Conservation (phyloP, 2,329 filamentous ascomycete genomes). For the Penicillium sp. region DNA sequence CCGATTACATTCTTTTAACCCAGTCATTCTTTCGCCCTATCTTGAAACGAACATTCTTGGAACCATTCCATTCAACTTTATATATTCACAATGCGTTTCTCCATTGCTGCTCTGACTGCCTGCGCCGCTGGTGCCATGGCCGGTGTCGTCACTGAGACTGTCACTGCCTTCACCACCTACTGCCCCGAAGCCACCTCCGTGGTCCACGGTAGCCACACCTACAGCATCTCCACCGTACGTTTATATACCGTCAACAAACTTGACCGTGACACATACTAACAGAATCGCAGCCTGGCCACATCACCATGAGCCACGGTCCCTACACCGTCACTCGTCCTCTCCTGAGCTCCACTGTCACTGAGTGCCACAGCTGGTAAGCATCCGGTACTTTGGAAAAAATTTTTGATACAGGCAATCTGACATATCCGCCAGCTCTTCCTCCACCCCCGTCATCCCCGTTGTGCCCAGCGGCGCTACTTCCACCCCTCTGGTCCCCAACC, state of each 20-base stretch:
- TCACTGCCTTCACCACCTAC: conserved; percentile 66
- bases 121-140: conserved; percentile 41
- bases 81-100: conserved; percentile 51
- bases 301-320: conserved; percentile 69
- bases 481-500: conserved; percentile 23
- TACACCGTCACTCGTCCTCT: conserved; percentile 60
- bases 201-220: conserved; percentile 62
- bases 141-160: conserved; percentile 57
- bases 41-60: conserved; percentile 17
- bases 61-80: conserved; percentile 2
- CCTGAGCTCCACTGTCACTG: conserved; percentile 51
- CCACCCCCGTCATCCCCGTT: conserved; percentile 21
- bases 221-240: conserved; percentile 63
- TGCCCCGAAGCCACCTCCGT: conserved; percentile 65
- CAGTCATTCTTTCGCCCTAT: conserved; percentile 9
- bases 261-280: not conserved
- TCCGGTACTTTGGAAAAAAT: not conserved
- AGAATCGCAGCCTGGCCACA: conserved; percentile 55
- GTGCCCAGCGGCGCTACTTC: conserved; percentile 12
- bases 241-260: not conserved
- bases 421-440: conserved; percentile 20
- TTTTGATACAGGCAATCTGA: conserved; percentile 1
- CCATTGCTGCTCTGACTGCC: conserved; percentile 41
- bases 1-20: conserved; percentile 26
- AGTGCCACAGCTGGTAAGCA: conserved; percentile 43